Evolutionary conservation across 1,284 basidiomycete species (phyloP).

Genomic region (Leccinum holopus): DNA sequence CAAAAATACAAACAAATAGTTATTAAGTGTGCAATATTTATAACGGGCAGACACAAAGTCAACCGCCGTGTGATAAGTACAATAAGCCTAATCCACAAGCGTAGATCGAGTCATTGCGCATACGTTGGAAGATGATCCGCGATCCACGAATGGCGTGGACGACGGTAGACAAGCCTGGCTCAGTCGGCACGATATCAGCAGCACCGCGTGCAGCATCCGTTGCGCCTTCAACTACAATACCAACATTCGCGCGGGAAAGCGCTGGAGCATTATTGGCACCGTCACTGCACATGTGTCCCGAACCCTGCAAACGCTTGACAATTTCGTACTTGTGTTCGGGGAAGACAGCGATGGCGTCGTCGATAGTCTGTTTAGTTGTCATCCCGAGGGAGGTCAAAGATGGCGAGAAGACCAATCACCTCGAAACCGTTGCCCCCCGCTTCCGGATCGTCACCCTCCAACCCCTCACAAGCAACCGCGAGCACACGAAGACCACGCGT

Average conservation of each 20-base stretch:
- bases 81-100: no score
- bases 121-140: slow-evolving; percentile 86
- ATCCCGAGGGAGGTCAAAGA: slow-evolving; percentile 50
- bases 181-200: slow-evolving; percentile 82
- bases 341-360: slow-evolving; percentile 91
- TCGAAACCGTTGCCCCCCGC: no score
- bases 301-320: slow-evolving; percentile 83
- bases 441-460: slow-evolving; percentile 32
- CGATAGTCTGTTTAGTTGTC: slow-evolving; percentile 99
- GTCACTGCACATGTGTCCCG: slow-evolving; percentile 76
- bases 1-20: background rate
- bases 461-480: slow-evolving; percentile 93
- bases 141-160: slow-evolving; percentile 84
- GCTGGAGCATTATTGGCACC: slow-evolving; percentile 88
- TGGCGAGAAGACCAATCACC: no score
- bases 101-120: slow-evolving; percentile 80
- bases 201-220: slow-evolving; percentile 85
- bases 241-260: slow-evolving; percentile 81
- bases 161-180: slow-evolving; percentile 82
- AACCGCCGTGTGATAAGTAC: no score
- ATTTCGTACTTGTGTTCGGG: slow-evolving; percentile 85
- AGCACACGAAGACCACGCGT: slow-evolving; percentile 96
- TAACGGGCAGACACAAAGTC: no score
- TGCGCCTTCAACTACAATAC: slow-evolving; percentile 87
- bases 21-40: no score